These are phyloP conservation scores for Cladosporium colombiae DNA, from an alignment of 2,329 filamentous ascomycete genomes.

Conservation along the genomic window DNA sequence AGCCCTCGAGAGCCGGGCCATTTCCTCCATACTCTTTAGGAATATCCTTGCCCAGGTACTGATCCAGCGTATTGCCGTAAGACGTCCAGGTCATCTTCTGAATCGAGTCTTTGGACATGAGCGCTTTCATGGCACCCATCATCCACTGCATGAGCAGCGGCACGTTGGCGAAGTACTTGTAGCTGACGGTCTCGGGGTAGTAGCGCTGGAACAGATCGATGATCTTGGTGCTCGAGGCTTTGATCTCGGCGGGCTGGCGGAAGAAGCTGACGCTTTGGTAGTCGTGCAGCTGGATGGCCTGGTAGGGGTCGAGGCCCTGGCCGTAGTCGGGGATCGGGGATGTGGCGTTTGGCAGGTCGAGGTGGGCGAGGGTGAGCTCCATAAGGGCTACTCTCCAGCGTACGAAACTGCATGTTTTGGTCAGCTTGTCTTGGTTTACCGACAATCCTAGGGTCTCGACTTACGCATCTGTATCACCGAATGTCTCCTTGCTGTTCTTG, in stretches of 20 bases:
- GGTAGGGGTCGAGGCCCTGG: conserved; percentile 72
- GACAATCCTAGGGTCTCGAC: conserved; percentile 37
- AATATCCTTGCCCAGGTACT: conserved; percentile 65
- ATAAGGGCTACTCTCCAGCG: conserved; percentile 88
- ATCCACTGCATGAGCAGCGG: conserved; percentile 85
- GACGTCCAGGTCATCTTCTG: conserved; percentile 53
- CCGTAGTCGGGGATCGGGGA: conserved; percentile 69
- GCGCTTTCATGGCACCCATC: conserved; percentile 49
- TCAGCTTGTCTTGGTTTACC: neutral
- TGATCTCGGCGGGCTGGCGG: conserved; percentile 74
- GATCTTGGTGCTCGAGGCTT: conserved; percentile 74
- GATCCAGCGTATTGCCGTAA: conserved; percentile 66
- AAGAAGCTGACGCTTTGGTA: conserved; percentile 87
- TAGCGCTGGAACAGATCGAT: conserved; percentile 78
- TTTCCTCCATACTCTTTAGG: conserved; percentile 80
- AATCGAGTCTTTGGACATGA: conserved; percentile 51
- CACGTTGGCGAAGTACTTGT: conserved; percentile 97
- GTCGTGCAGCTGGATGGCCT: conserved; percentile 91
- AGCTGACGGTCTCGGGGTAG: conserved; percentile 84
- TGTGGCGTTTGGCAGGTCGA: conserved; percentile 69
- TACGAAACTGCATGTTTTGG: conserved; percentile 65
- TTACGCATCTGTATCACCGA: conserved; percentile 78
- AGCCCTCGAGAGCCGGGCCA: conserved; percentile 53
- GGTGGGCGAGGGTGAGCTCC: conserved; percentile 77
- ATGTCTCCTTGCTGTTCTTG: conserved; percentile 77